Percentiles rank a stretch among this genome's conserved stretches.
Evolutionary conservation across 352 stramenopile species (phyloP).

Genomic region (Globisporangium irregulare): DNA sequence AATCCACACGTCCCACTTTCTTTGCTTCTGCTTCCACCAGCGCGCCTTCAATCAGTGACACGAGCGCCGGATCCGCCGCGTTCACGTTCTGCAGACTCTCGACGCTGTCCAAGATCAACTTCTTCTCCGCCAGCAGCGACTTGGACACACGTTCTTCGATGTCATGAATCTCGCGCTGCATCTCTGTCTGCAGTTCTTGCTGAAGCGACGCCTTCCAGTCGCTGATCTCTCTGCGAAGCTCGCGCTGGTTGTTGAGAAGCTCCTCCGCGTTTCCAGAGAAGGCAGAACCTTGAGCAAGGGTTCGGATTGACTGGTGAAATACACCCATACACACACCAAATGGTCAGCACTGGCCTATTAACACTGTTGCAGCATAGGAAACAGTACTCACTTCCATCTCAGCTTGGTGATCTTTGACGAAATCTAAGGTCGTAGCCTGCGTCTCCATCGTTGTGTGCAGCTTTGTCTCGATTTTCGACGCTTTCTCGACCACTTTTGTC

Average conservation of each 20-base stretch:
- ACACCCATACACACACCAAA: not conserved
- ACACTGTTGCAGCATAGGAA: not conserved
- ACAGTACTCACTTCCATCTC: conserved; percentile 37
- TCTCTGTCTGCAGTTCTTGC: conserved; percentile 39
- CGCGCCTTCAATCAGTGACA: conserved; percentile 47
- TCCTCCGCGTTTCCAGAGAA: conserved; percentile 3
- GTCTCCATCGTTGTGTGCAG: conserved; percentile 24
- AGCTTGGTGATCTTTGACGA: conserved; percentile 36
- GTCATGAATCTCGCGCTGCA: conserved; percentile 48
- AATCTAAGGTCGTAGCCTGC: conserved; percentile 26
- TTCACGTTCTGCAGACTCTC: conserved; percentile 48
- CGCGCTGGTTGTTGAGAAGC: conserved; percentile 13
- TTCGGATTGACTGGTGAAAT: conserved; percentile 13
- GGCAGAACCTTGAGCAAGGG: conserved; percentile 3
- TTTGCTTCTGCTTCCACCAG: conserved; percentile 36
- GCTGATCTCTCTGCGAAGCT: conserved; percentile 24
- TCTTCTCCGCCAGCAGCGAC: conserved; percentile 57
- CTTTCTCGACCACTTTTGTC: conserved; percentile 47
- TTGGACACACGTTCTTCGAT: conserved; percentile 62
- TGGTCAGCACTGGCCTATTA: not conserved
- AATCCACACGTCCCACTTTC: conserved; percentile 54
- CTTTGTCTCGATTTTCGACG: conserved; percentile 31
- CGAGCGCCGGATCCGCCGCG: conserved; percentile 52
- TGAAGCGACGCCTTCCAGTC: conserved; percentile 27
- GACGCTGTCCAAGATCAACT: conserved; percentile 46